Base-by-base conservation (phyloP, 306 rosid species). In the Styphnolobium japonicum region DNA sequence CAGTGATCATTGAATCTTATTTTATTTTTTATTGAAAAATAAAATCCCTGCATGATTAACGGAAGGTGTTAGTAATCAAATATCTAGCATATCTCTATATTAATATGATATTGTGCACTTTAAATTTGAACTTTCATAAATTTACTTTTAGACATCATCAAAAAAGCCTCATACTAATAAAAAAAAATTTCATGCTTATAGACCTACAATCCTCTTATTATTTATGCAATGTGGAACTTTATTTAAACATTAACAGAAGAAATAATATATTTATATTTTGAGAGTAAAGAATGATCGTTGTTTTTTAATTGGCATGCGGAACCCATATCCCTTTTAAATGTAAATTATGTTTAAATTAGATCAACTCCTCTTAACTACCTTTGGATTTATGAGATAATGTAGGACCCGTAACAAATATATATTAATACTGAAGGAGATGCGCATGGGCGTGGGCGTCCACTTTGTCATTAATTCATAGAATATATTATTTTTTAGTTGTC, bases 281-380 rank as follows among this genome's bases (percentile, higher is more conserved):
- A 33, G 39, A 73, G 45, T 58, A n/a, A 10, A 27, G 34, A 60
- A 29, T 61, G 11, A n/a, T 37, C 4, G n/a, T n/a, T n/a, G n/a
- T 53, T 40, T 16, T 27, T 0, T 37, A 43, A 7, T 1, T 61
- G 62, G 23, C 61, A 5, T 10, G 27, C 3, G 61, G 15, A 18
- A 27, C 14, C 73, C 81, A 40, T 77, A 10, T 25, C 29, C 43
- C 9, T 65, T 42, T 73, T 39, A 37, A 71, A 31, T 76, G 23
- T 36, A 21, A 49, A 49, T 21, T 34, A 51, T 25, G 73, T 23
- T 22, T 62, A 49, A 39, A 37, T 67, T 68, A 22, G 66, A 62
- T 65, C 55, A 71, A 70, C 65, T 31, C 43, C 72, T 36, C 70
- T 51, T 79, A 79, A 79, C 77, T 60, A 58, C 71, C 46, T 62